These are phyloP conservation scores for Eucalyptus decipiens DNA, from an alignment of 345 rosid species.

Conservation along the genomic window DNA sequence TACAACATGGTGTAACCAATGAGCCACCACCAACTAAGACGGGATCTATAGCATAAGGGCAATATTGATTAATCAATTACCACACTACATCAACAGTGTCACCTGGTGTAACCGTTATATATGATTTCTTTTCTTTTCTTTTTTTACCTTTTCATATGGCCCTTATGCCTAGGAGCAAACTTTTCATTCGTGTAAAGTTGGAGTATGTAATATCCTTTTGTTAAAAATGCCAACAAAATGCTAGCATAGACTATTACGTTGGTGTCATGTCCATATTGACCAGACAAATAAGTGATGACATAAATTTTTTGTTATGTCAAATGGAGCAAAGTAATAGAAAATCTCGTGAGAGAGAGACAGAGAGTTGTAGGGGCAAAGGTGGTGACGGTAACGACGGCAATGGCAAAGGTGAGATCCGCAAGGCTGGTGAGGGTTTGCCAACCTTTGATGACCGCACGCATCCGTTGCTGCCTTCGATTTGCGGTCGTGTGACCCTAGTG, in stretches of 20 bases:
- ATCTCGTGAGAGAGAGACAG: not conserved
- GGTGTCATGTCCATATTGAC: not conserved
- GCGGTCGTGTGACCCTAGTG: not conserved
- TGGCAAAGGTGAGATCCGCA: not conserved
- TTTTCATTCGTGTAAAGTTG: not conserved
- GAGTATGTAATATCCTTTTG: not conserved
- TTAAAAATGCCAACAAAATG: not conserved
- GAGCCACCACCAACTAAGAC: not conserved
- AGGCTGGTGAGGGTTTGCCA: not conserved
- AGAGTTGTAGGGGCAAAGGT: not conserved
- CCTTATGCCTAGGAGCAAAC: not conserved
- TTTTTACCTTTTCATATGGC: not conserved
- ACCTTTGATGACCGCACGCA: not conserved
- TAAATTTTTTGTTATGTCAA: not conserved
- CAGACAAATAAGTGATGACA: not conserved
- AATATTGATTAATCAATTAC: not conserved
- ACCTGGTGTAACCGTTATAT: fast-evolving
- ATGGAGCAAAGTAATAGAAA: not conserved
- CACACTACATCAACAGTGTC: not conserved
- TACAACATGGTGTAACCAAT: not conserved
- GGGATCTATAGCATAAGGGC: not conserved
- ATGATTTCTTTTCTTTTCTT: not conserved
- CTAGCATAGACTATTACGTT: not conserved
- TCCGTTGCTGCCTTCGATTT: not conserved
- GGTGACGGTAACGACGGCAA: fast-evolving